Evolutionary conservation across 768 basidiomycete species (phyloP), one percentile per base, ranked within the genome.

Genomic region (Gymnopilus dilepis): DNA sequence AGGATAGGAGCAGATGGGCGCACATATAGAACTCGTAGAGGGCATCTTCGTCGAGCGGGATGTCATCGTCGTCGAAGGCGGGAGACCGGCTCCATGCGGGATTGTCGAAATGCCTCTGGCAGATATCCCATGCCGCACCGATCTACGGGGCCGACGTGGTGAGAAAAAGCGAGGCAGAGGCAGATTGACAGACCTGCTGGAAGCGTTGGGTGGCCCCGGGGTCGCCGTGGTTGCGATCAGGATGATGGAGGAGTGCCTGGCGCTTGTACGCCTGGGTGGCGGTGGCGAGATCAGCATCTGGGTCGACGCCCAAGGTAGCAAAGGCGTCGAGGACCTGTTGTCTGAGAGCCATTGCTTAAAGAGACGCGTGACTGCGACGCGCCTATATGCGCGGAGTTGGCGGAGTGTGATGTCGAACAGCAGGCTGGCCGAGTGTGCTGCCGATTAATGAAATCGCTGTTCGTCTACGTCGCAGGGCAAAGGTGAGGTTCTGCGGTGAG

Each of bases 61-160:
- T 64, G 42, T 73, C 70, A 60, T 73, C 71, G 48, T 72, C 70
- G 7, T 65, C 61, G 19, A 47, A 47, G 24, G n/a, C 65, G 6
- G 58, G 56, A 48, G 53, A 37, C 58, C 67, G 68, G 48, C 70
- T 72, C 70, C 67, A 73, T 53, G 65, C 47, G 19, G 75, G 77
- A 61, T 76, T 70, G 64, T 77, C 74, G 60, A 72, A 77, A 65
- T 78, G 77, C 26, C 64, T 65, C 52, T 72, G 70, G 57, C 72
- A 73, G 45, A 74, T 73, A 48, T 73, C 67, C 74, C 76, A 78
- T 1, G 75, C 76, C 33, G 70, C 72, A 58, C 78, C 72, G 48
- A 78, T 74, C 74, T 76, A 58, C 50, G 51, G 63, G 59, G 60
- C 57, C 60, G 59, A 56, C 22, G 60, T 47, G 60, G 64, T 61